These are phyloP conservation scores for Heritiera littoralis DNA, from an alignment of 345 rosid genomes.

Conservation along the genomic window DNA sequence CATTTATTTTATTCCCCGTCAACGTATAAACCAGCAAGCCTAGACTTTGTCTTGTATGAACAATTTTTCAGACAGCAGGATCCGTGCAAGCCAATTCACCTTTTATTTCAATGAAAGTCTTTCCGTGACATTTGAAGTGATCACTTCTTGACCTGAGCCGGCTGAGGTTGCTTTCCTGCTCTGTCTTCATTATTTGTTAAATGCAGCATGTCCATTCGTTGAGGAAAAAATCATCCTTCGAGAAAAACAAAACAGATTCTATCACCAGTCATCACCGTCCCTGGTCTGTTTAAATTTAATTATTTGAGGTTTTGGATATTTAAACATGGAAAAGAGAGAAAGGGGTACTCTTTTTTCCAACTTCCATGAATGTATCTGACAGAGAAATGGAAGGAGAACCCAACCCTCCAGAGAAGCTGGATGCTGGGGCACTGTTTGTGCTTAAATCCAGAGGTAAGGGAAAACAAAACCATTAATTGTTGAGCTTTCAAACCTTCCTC, in stretches of 20 bases:
- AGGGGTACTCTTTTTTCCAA: not conserved
- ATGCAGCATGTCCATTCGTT: not conserved
- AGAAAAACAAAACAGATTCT: not conserved
- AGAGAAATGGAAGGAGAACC: not conserved
- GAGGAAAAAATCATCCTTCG: not conserved
- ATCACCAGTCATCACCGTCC: too few relatives aligned
- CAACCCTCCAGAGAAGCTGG: not conserved
- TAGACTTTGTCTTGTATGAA: too few relatives aligned
- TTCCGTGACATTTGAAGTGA: not conserved
- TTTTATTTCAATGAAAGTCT: too few relatives aligned
- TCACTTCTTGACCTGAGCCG: not conserved
- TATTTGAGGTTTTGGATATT: not conserved
- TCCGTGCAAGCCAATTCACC: too few relatives aligned
- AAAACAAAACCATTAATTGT: too few relatives aligned
- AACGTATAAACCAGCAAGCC: too few relatives aligned
- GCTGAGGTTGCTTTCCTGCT: not conserved
- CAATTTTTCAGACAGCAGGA: too few relatives aligned
- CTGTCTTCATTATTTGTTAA: too few relatives aligned
- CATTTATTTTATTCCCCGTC: too few relatives aligned
- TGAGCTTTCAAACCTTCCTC: too few relatives aligned
- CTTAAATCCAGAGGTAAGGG: not conserved
- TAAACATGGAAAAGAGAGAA: not conserved
- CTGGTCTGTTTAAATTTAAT: too few relatives aligned
- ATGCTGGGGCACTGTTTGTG: not conserved
- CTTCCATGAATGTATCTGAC: not conserved